Percentiles rank a stretch among this genome's conserved stretches.
phyloP scores from a whole-genome alignment of 2,329 filamentous ascomycete genomes.

The Alternaria ethzedia region DNA sequence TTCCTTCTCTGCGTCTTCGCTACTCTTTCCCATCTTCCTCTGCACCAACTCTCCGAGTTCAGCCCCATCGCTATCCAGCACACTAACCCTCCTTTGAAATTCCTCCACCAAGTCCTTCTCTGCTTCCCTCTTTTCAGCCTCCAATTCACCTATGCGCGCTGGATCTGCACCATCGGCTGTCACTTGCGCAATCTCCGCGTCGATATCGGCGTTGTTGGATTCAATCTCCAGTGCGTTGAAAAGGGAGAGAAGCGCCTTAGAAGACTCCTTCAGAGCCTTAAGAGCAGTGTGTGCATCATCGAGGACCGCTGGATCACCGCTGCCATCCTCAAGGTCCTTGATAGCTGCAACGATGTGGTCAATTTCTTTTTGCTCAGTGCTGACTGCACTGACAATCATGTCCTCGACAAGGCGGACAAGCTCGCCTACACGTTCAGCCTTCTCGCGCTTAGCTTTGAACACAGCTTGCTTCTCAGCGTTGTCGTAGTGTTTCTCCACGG shows the following conservation, averaged over 20 bases:
- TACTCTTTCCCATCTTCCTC: constrained; percentile 29
- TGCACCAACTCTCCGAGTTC: constrained; percentile 37
- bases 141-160: constrained; percentile 50
- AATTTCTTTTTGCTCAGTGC: constrained; percentile 59
- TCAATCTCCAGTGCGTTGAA: constrained; percentile 58
- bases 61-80: constrained; percentile 43
- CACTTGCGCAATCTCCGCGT: constrained; percentile 61
- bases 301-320: constrained; percentile 25
- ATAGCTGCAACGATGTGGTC: constrained; percentile 56
- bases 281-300: constrained; percentile 38
- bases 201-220: constrained; percentile 60
- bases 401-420: constrained; percentile 60
- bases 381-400: constrained; percentile 57
- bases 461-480: constrained; percentile 59
- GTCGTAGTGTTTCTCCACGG: constrained; percentile 53
- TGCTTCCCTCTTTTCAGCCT: constrained; percentile 38
- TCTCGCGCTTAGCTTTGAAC: constrained; percentile 57
- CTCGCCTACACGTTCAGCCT: constrained; percentile 57
- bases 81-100: constrained; percentile 49
- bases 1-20: constrained; percentile 51
- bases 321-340: constrained; percentile 45
- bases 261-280: constrained; percentile 46
- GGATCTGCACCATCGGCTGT: constrained; percentile 53
- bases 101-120: constrained; percentile 44
- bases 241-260: constrained; percentile 47